Base-by-base conservation (phyloP, 805 yeast species). In the Groenewaldozyma salmanticensis region DNA sequence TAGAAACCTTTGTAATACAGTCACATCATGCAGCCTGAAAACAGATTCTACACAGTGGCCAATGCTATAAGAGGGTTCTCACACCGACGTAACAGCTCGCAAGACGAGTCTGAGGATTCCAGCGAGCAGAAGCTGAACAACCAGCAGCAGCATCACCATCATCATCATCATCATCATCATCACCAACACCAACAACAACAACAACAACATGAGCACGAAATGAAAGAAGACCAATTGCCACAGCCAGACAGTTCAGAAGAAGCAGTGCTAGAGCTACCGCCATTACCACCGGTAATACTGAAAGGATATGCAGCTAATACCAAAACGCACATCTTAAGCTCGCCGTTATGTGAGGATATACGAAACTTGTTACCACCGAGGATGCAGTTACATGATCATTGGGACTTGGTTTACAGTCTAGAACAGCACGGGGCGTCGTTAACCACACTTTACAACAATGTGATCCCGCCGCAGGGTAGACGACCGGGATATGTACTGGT, bases 391-490 rank as follows among this genome's bases (percentile, higher is more conserved):
- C 75, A 75, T 46, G 79, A 81, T 31, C 71, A 72, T 4, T 92
- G 97, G 98, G 61, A 70, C 4, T 60, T 92, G 38, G 59, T 78
- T 2, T 90, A 88, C 57, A 80, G 92, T n/a, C 61, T 85, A 45
- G 96, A 88, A 51, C 96, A 86, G 59, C 84, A 87, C 57, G 98
- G 98, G 0, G 79, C 94, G 0, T 83, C 95, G 0, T 59, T 90
- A 40, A 77, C 73, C 43, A 87, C 97, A 0, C 60, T 92, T 15
- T 90, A 88, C 38, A 31, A 41, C 35, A 38, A 33, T 45, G 44
- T 52, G 51, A 27, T 41, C 38, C 39, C 57, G 68, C 35, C 22
- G 19, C 27, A 35, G n/a, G 31, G 39, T 17, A 67, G 66, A 39
- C 64, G 72, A 41, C 68, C 68, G 17, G 96, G 96, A 1, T 90